phyloP scores from a whole-genome alignment of 805 yeast genomes.

The Candida pini region DNA sequence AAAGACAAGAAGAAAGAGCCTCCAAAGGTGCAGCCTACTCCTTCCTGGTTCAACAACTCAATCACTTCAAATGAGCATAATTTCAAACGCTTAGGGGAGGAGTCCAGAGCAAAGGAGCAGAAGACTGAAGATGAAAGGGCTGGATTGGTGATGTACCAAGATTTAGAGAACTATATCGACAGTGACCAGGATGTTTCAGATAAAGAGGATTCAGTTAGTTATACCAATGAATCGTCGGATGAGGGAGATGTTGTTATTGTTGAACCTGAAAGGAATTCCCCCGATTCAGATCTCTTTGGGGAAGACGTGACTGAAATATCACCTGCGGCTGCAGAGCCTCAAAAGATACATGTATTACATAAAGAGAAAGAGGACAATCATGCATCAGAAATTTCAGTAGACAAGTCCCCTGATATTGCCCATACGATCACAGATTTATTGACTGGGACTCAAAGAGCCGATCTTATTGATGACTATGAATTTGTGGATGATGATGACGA shows the following conservation, averaged over 20 bases:
- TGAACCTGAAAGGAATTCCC: not conserved
- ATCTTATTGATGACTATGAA: conserved; percentile 43
- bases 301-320: too few species aligned
- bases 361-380: too few species aligned
- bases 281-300: too few species aligned
- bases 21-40: conserved; percentile 11
- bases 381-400: not conserved
- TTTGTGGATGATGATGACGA: conserved; percentile 78
- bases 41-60: conserved; percentile 16
- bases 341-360: too few species aligned
- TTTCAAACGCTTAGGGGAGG: conserved; percentile 1
- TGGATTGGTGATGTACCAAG: conserved; percentile 48
- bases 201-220: conserved; percentile 7
- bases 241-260: not conserved
- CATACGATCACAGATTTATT: not conserved
- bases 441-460: conserved; percentile 5
- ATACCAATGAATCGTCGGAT: conserved; percentile 27
- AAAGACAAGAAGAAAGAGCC: not conserved
- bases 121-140: conserved; percentile 37
- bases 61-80: conserved; percentile 3
- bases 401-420: not conserved
- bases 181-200: conserved; percentile 5
- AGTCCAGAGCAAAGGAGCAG: not conserved
- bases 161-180: conserved; percentile 32
- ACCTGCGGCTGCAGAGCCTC: too few species aligned